phyloP scores from a whole-genome alignment of 1,284 basidiomycete species.

The Takashimella tepidaria region DNA sequence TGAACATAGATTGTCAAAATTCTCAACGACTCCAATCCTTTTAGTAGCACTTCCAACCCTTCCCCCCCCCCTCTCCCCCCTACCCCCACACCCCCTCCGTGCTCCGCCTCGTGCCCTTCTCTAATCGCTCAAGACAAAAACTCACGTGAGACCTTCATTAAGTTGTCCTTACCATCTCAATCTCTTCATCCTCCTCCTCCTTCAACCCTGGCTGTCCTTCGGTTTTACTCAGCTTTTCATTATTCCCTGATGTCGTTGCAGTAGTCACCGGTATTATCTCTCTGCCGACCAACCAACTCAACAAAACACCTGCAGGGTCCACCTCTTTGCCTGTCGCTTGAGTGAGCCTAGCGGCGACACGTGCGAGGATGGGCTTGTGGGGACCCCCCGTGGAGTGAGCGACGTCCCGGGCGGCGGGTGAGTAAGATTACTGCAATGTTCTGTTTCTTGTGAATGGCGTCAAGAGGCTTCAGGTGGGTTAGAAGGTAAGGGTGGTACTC shows the following conservation, averaged over 20 bases:
- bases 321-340: conserved; percentile 51
- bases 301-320: conserved; percentile 55
- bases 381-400: conserved; percentile 55
- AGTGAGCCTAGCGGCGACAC: conserved; percentile 45
- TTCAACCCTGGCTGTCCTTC: conserved; percentile 59
- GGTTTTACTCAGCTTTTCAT: conserved; percentile 59
- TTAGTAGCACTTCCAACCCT: neutral
- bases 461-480: conserved; percentile 56
- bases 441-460: conserved; percentile 56
- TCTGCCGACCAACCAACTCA: conserved; percentile 60
- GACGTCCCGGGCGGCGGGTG: conserved; percentile 54
- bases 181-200: conserved; percentile 51
- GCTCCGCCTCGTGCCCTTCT: no score
- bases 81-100: no score
- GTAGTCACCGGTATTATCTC: conserved; percentile 63
- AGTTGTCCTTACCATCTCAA: neutral
- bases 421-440: conserved; percentile 65
- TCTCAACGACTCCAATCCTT: no score
- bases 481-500: conserved; percentile 72
- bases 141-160: neutral
- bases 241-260: conserved; percentile 58
- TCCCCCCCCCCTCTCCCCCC: no score
- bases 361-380: conserved; percentile 53
- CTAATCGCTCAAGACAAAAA: no score
- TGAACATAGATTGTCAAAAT: neutral